Base-by-base conservation (phyloP, 352 stramenopile species). In the Pythium scleroteichum region DNA sequence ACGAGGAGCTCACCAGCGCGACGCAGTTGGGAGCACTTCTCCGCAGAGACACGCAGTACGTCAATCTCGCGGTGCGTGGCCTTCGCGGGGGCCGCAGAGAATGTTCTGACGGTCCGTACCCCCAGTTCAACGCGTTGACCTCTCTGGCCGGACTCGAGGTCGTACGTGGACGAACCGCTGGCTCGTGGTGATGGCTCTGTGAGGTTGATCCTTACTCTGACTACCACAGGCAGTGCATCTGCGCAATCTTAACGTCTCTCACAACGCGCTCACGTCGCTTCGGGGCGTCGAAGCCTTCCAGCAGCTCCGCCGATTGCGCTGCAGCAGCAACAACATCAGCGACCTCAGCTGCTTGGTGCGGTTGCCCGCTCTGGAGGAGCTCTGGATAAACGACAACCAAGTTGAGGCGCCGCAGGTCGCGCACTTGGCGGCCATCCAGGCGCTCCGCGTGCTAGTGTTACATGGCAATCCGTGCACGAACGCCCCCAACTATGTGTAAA, bases 401-500 rank as follows among this genome's bases (percentile, higher is more conserved):
- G 59, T 93, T n/a, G 74, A 81, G 44, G 71, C 48, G 14, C 45
- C 71, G 0, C 72, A 91, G 54, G 53, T 93, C 17, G 57, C 64
- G 27, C 69, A 84, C 51, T 54, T 93, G 19, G 62, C 72, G 44
- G n/a, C 69, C 8, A 66, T 89, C 2, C 55, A 42, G 2, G 61
- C 71, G 38, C 71, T 93, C 13, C 62, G 22, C 29, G 22, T 44
- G 16, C 42, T 93, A 17, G 59, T 89, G 22, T 44, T 91, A 9
- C 79, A 89, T 27, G 76, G 81, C 17, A 93, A 93, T 65, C 83
- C 83, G 23, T 91, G 79, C 61, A 89, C 81, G 0, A 63, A 84
- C 17, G 45, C 40, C 17, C 51, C 69, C 8, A 68, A 78, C 16
- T 90, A 87, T 53, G 47, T 76, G 82, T 89, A 54, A n/a, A 20